Evolutionary conservation across 176 grass and related monocot species (phyloP).

Genomic region (Avena sativa): DNA sequence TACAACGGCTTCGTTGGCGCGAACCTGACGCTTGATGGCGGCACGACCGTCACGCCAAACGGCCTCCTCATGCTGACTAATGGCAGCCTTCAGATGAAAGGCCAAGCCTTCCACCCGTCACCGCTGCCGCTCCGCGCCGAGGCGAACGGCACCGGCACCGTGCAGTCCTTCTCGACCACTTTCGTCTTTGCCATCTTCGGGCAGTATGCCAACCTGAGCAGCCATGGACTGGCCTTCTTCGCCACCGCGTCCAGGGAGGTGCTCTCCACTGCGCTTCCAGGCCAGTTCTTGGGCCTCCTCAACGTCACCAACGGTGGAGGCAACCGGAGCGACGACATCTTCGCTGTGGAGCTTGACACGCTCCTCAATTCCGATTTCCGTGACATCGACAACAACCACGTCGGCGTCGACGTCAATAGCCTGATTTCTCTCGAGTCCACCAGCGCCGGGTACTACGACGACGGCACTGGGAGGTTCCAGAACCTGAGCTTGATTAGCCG

Average conservation of each 20-base stretch:
- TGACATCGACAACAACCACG: neutral
- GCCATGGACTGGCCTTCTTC: neutral
- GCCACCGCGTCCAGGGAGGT: neutral
- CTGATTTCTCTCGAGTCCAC: neutral
- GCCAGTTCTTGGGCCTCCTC: neutral
- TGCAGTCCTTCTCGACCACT: neutral
- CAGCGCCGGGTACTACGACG: neutral
- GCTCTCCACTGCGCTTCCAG: neutral
- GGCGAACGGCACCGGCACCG: neutral
- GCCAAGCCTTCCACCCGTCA: neutral
- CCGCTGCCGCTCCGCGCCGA: neutral
- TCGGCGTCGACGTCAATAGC: neutral
- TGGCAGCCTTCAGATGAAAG: neutral
- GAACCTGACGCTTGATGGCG: neutral
- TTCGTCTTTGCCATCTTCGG: neutral
- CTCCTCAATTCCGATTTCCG: neutral
- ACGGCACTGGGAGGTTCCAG: neutral
- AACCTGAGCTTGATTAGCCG: neutral
- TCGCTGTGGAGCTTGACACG: neutral
- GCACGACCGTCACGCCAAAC: neutral
- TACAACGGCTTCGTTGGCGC: neutral
- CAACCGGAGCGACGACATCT: neutral
- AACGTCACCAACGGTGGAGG: neutral
- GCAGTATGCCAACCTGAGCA: neutral
- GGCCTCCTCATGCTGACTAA: constrained; percentile 1